Evolutionary conservation across 2,329 filamentous ascomycete genomes (phyloP).

Genomic region (Sarocladium brachiariae): DNA sequence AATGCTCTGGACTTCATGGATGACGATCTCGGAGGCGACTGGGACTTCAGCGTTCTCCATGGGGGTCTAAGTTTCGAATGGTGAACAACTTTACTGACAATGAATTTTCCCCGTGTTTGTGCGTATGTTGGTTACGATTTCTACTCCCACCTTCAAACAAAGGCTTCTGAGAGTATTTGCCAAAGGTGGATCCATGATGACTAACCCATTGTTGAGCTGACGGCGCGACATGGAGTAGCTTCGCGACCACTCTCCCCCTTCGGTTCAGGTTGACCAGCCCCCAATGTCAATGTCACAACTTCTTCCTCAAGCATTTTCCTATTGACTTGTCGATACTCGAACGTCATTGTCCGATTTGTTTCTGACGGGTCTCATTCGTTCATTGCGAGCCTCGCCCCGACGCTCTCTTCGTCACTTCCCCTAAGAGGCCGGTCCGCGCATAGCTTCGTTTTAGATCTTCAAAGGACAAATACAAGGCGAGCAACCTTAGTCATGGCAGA

Average conservation of each 20-base stretch:
- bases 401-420: too few relatives aligned
- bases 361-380: neutral
- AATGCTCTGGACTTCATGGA: neutral
- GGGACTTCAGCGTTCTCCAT: neutral
- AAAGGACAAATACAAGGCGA: neutral
- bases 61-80: neutral
- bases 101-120: too few relatives aligned
- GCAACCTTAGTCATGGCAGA: conserved; percentile 50
- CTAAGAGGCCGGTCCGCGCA: neutral
- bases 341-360: neutral
- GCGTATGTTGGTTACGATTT: neutral
- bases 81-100: neutral
- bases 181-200: too few relatives aligned
- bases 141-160: too few relatives aligned
- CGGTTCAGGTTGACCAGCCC: neutral
- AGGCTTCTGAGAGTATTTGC: too few relatives aligned
- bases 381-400: too few relatives aligned
- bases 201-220: neutral
- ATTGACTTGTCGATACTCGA: neutral
- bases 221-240: neutral
- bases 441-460: neutral
- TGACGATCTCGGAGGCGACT: neutral
- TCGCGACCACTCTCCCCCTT: neutral
- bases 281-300: neutral
- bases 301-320: neutral